These are phyloP conservation scores for Dioszegia hungarica DNA, from an alignment of 768 basidiomycete species.

Conservation along the genomic window DNA sequence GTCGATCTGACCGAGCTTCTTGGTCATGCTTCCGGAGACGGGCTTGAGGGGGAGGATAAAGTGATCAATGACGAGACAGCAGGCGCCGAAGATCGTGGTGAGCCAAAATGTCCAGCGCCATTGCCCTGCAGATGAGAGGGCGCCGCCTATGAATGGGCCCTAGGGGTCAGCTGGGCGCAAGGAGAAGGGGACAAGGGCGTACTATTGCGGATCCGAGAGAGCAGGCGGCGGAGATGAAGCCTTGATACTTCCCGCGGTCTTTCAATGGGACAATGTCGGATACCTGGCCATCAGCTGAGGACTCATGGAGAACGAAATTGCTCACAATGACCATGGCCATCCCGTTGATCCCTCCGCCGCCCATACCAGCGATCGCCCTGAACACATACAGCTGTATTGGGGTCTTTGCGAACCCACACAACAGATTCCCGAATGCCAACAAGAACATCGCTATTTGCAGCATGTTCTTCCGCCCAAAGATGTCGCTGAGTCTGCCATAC, in stretches of 20 bases:
- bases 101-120: constrained; percentile 45
- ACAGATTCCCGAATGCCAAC: constrained; percentile 41
- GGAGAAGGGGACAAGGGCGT: too few relatives aligned
- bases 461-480: constrained; percentile 44
- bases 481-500: constrained; percentile 34
- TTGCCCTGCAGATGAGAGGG: constrained; percentile 23
- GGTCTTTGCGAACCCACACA: constrained; percentile 44
- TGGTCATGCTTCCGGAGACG: constrained; percentile 21
- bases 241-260: constrained; percentile 41
- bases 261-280: constrained; percentile 41
- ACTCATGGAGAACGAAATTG: not conserved
- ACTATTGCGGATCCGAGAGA: constrained; percentile 30
- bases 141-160: constrained; percentile 40
- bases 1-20: constrained; percentile 36
- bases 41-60: constrained; percentile 36
- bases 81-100: constrained; percentile 20
- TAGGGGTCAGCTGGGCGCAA: not conserved
- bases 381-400: constrained; percentile 41
- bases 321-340: constrained; percentile 44
- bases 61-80: constrained; percentile 26
- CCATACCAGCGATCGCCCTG: constrained; percentile 41
- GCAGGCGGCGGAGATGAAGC: constrained; percentile 20
- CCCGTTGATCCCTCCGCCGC: constrained; percentile 46
- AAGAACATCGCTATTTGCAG: constrained; percentile 38
- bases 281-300: constrained; percentile 13